phyloP scores from a whole-genome alignment of 2,329 filamentous ascomycete species.

The Fusarium tanahbumbuense region DNA sequence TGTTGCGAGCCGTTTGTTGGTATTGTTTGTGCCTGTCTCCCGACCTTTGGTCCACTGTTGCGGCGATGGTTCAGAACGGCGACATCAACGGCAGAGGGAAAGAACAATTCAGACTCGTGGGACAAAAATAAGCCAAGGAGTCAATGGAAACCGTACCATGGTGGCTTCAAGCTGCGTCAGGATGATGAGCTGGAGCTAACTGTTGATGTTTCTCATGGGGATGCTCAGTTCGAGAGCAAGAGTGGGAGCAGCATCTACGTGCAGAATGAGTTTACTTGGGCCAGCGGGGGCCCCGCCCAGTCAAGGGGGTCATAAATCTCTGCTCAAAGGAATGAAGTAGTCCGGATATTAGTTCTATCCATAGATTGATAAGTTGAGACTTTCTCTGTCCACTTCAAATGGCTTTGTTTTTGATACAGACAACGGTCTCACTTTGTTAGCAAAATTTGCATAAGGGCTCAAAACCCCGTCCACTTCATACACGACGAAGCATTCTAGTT shows the following conservation, averaged over 20 bases:
- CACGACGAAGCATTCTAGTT: not conserved
- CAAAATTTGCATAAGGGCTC: not conserved
- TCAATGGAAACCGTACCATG: conserved; percentile 2
- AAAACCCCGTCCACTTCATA: not conserved
- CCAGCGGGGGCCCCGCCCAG: too few species aligned
- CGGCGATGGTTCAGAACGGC: not conserved
- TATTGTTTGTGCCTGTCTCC: not conserved
- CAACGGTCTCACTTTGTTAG: not conserved
- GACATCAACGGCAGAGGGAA: not conserved
- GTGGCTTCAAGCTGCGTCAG: not conserved
- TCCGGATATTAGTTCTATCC: not conserved
- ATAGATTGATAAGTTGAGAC: not conserved
- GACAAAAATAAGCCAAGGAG: not conserved
- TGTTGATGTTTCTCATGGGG: not conserved
- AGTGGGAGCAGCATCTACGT: not conserved
- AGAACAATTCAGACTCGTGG: not conserved
- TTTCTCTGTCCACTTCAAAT: not conserved
- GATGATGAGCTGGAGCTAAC: conserved; percentile 7
- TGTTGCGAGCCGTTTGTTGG: not conserved
- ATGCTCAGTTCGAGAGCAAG: not conserved
- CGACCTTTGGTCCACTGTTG: not conserved
- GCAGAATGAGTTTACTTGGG: not conserved
- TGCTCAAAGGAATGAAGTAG: not conserved
- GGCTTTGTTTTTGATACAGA: not conserved
- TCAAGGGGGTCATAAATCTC: not conserved